Conservation (phyloP, 139 green algal species). For the Raphidocelis subcapitata region DNA sequence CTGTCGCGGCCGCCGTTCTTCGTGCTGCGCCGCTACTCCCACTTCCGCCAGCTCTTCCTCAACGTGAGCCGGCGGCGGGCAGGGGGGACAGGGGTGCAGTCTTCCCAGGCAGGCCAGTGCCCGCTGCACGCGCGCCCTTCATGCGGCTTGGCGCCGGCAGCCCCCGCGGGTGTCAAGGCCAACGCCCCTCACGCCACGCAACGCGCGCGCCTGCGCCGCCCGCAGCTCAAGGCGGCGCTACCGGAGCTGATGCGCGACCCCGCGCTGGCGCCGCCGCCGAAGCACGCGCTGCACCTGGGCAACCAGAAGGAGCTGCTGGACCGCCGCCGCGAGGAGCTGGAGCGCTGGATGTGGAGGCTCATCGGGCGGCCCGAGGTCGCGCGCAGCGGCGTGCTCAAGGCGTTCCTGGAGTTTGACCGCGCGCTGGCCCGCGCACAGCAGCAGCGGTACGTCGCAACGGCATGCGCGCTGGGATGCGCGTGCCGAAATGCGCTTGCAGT, state of each 20-base stretch:
- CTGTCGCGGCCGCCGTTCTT: slow-evolving; percentile 41
- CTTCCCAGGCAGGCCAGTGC: background rate
- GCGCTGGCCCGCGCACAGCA: slow-evolving; percentile 47
- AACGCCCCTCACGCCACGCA: background rate
- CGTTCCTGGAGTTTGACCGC: slow-evolving; percentile 73
- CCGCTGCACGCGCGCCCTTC: too few relatives aligned
- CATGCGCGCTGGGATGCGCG: background rate
- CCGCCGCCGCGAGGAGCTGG: slow-evolving; percentile 62
- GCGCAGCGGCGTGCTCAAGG: slow-evolving; percentile 46
- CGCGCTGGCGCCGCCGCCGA: slow-evolving; percentile 38
- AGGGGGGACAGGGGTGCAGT: background rate
- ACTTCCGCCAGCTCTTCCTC: slow-evolving; percentile 53
- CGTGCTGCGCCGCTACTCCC: slow-evolving; percentile 54
- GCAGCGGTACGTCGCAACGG: slow-evolving; percentile 2
- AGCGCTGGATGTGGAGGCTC: slow-evolving; percentile 75
- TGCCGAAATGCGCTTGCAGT: background rate
- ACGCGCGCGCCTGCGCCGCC: background rate
- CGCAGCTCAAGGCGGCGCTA: slow-evolving; percentile 43
- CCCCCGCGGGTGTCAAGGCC: too few relatives aligned
- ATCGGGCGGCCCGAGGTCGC: slow-evolving; percentile 50
- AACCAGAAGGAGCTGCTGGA: slow-evolving; percentile 60
- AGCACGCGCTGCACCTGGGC: slow-evolving; percentile 43
- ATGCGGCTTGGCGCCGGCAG: too few relatives aligned
- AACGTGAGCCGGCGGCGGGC: slow-evolving; percentile 17
- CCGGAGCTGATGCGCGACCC: slow-evolving; percentile 38